Base-by-base conservation (phyloP, 2,329 filamentous ascomycete genomes). In the Erysiphe neolycopersici region DNA sequence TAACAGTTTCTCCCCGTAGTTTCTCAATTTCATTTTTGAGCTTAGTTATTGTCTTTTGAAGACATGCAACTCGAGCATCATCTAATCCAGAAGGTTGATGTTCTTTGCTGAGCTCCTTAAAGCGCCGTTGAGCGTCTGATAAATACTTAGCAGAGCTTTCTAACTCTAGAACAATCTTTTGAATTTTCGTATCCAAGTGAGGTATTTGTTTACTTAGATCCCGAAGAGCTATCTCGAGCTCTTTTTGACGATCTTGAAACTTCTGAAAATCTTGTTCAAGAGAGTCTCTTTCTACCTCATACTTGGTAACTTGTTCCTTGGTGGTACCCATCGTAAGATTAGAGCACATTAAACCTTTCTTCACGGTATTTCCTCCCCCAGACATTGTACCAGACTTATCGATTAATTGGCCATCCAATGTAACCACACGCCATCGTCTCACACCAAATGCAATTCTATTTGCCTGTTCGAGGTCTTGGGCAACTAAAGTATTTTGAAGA, bases 361-460 rank as follows among this genome's bases (percentile, higher is more conserved):
- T 85, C 45, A 89, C 81, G 14, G 81, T 80, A 39, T 73, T 87
- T 45, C 89, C 89, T 66, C 89, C 89, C 65, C 89, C 89, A 46
- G 82, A 93, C 89, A 98, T 95, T 32, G 89, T 95, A 66, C 89
- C 89, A 1, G 87, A 94, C 58, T 91, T 91, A 62, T 98, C 89
- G 51, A 98, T 95, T 43, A 98, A 69, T 59, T 94, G 85, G 41
- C 89, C 89, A 47, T 85, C 83, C 2, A 98, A 70, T 0, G 89
- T 98, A 36, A 98, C 89, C 3, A 98, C 89, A 50, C 89, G 76
- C 89, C 89, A 98, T 59, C 89, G 68, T 63, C 76, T 81, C 39
- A 81, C 81, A 37, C 89, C 87, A 54, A 95, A 98, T 8, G 89
- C 89, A 50, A 98, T 94, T 40, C 89, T 76, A 60, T 95, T 94